Percentiles rank a stretch among this genome's conserved stretches.
These are phyloP conservation scores for Dothideomycetes sp. DNA, from an alignment of 2,329 filamentous ascomycete genomes.

Conservation along the genomic window DNA sequence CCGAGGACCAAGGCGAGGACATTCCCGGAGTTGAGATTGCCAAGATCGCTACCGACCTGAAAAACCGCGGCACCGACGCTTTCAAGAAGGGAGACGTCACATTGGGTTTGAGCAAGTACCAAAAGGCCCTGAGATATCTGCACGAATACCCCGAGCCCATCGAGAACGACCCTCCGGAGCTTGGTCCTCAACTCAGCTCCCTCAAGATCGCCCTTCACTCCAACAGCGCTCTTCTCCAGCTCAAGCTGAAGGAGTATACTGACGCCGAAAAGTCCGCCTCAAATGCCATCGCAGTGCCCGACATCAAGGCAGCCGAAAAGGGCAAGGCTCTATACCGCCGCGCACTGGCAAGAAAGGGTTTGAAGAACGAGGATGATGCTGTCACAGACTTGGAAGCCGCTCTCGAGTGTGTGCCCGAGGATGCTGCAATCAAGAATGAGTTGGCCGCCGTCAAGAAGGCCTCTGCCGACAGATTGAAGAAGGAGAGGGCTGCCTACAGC, in stretches of 20 bases:
- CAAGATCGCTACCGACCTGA: conserved; percentile 74
- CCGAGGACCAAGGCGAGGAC: conserved; percentile 67
- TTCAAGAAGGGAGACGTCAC: conserved; percentile 71
- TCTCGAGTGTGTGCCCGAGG: conserved; percentile 48
- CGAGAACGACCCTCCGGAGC: conserved; percentile 61
- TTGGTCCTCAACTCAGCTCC: conserved; percentile 56
- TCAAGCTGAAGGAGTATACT: conserved; percentile 65
- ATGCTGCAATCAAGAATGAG: conserved; percentile 67
- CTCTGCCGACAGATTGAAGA: conserved; percentile 62
- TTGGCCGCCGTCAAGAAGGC: conserved; percentile 69
- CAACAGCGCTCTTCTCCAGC: conserved; percentile 77
- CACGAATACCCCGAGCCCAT: conserved; percentile 67
- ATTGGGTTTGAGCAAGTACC: conserved; percentile 79
- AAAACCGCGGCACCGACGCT: conserved; percentile 83
- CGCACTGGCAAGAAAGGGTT: conserved; percentile 61
- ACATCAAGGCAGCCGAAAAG: conserved; percentile 63
- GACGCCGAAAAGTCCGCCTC: conserved; percentile 63
- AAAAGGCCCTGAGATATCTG: conserved; percentile 83
- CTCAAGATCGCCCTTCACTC: conserved; percentile 80
- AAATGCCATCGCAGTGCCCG: conserved; percentile 59
- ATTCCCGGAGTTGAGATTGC: conserved; percentile 60
- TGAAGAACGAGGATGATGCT: conserved; percentile 79
- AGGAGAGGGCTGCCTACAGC: conserved; percentile 86
- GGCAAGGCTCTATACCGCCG: conserved; percentile 85
- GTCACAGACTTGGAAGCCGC: conserved; percentile 36